Conservation (phyloP, 345 rosid genomes). For the Brassica carinata region DNA sequence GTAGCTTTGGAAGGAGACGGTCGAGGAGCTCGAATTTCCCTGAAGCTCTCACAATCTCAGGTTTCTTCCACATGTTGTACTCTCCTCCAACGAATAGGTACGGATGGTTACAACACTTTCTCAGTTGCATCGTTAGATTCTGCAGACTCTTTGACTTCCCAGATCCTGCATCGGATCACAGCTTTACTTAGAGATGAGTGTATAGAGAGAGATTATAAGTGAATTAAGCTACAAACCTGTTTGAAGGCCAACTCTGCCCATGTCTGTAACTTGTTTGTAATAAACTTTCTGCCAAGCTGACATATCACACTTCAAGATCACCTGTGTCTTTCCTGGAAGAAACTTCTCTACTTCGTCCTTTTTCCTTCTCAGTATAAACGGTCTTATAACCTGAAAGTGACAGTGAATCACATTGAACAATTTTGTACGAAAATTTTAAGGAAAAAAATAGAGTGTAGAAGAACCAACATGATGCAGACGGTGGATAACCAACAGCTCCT, state of each 20-base stretch:
- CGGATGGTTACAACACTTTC: conserved; percentile 99
- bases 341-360: conserved; percentile 98
- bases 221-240: conserved; percentile 60
- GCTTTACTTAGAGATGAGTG: not conserved
- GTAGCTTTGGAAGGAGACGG: conserved; percentile 92
- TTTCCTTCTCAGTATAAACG: conserved; percentile 96
- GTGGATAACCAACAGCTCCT: conserved; percentile 86
- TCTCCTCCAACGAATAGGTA: conserved; percentile 81
- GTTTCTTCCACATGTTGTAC: conserved; percentile 80
- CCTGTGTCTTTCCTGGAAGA: conserved; percentile 95
- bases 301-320: conserved; percentile 94
- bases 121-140: conserved; percentile 92
- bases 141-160: conserved; percentile 90
- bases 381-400: conserved; percentile 84
- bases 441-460: conserved; percentile 31
- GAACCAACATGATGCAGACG: conserved; percentile 95
- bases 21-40: conserved; percentile 98
- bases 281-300: conserved; percentile 99
- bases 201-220: not conserved
- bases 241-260: conserved; percentile 92
- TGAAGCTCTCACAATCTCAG: conserved; percentile 89
- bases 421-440: conserved; percentile 6
- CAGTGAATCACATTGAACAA: conserved; percentile 14
- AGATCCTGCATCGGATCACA: conserved; percentile 60
- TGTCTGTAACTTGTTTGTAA: conserved; percentile 93